Conservation (phyloP, 2,329 filamentous ascomycete species). For the Botrytis paeoniae region DNA sequence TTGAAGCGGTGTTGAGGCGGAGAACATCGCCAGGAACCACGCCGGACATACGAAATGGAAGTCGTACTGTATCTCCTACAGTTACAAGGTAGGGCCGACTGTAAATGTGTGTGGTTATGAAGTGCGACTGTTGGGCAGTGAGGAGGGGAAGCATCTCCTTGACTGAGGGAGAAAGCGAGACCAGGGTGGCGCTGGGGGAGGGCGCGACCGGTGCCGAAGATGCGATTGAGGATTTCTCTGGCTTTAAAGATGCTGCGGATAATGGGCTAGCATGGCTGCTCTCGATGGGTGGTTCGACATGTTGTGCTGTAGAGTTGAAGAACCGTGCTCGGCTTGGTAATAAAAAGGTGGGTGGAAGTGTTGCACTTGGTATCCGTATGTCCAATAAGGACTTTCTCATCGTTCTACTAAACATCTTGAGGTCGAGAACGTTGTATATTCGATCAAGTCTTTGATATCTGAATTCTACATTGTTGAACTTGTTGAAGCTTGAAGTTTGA, state of each 20-base stretch:
- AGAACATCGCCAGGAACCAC: conserved; percentile 80
- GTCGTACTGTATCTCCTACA: conserved; percentile 68
- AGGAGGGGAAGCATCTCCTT: conserved; percentile 66
- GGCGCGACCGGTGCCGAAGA: conserved; percentile 21
- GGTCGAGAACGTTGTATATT: conserved; percentile 12
- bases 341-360: conserved; percentile 50
- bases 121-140: conserved; percentile 69
- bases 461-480: conserved; percentile 13
- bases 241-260: conserved; percentile 22
- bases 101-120: conserved; percentile 78
- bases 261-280: conserved; percentile 17
- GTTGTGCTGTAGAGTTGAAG: conserved; percentile 51
- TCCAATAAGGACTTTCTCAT: conserved; percentile 63
- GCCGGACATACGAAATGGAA: conserved; percentile 76
- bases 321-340: conserved; percentile 45
- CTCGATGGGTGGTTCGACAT: conserved; percentile 42
- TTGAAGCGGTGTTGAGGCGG: conserved; percentile 79
- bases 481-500: conserved; percentile 11
- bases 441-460: conserved; percentile 17
- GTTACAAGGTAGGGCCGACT: conserved; percentile 77
- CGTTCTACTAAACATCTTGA: conserved; percentile 44
- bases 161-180: conserved; percentile 52
- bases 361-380: conserved; percentile 45
- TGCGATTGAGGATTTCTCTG: conserved; percentile 13
- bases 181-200: conserved; percentile 31